Percentiles rank a stretch among this genome's conserved stretches.
Evolutionary conservation across 2,329 filamentous ascomycete genomes (phyloP).

Genomic region (Penicillium capsulatum): DNA sequence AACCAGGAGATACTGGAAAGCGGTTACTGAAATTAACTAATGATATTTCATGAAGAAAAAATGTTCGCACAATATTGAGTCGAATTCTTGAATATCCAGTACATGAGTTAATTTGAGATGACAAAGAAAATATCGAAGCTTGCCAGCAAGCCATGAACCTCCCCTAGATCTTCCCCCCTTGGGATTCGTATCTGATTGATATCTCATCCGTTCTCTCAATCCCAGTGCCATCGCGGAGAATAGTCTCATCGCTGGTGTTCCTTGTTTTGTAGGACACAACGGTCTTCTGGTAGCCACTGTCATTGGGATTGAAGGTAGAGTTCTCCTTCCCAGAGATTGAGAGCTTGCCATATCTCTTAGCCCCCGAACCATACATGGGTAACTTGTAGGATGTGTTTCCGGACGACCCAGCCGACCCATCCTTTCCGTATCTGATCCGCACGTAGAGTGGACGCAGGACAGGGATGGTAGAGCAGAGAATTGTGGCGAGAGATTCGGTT

Average conservation of each 20-base stretch:
- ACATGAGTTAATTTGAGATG: too few species aligned
- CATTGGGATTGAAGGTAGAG: constrained; percentile 3
- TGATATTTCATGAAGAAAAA: too few species aligned
- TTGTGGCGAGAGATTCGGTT: constrained; percentile 20
- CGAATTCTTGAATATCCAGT: too few species aligned
- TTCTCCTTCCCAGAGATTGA: constrained; percentile 2
- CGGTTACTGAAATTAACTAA: too few species aligned
- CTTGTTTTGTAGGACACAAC: constrained; percentile 2
- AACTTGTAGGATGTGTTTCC: constrained; percentile 19
- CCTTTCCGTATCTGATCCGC: constrained; percentile 14
- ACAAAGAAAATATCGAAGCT: too few species aligned
- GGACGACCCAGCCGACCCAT: constrained; percentile 10
- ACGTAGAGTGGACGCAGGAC: constrained; percentile 21
- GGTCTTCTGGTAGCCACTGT: constrained; percentile 2
- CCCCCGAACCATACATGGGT: constrained; percentile 16
- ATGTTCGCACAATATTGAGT: too few species aligned
- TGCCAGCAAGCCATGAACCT: too few species aligned
- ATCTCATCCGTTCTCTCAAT: constrained; percentile 24
- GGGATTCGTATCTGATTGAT: constrained; percentile 14
- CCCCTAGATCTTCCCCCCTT: too few species aligned
- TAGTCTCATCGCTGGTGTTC: constrained; percentile 18
- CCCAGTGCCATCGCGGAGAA: constrained; percentile 14
- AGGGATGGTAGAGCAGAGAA: constrained; percentile 23
- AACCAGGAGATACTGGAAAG: too few species aligned
- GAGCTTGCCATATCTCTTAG: constrained; percentile 13